Percentiles rank a stretch among this genome's conserved stretches.
phyloP scores from a whole-genome alignment of 345 rosid genomes.

The Eucalyptus virginea region DNA sequence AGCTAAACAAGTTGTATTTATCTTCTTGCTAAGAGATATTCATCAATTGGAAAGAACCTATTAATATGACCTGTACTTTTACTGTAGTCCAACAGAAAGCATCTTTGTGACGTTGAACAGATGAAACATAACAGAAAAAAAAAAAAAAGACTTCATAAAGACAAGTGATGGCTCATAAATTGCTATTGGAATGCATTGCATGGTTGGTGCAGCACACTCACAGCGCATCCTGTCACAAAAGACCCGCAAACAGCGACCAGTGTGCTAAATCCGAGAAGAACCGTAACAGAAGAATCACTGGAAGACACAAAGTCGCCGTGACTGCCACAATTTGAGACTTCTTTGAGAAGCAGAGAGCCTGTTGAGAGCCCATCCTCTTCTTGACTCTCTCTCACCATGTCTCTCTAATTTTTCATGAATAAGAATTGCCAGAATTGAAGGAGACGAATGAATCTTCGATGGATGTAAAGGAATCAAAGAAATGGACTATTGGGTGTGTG shows the following conservation, averaged over 20 bases:
- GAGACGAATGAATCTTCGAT: background rate
- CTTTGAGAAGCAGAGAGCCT: background rate
- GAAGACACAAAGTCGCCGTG: background rate
- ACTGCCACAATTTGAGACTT: background rate
- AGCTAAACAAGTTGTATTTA: background rate
- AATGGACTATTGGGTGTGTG: background rate
- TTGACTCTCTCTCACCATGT: background rate
- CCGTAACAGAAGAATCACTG: constrained; percentile 1
- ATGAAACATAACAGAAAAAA: background rate
- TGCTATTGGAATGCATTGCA: background rate
- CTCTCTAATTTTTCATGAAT: background rate
- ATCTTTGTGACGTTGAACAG: background rate
- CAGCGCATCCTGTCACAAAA: constrained; percentile 12
- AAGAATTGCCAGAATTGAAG: background rate
- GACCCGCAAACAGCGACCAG: constrained; percentile 26
- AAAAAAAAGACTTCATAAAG: background rate
- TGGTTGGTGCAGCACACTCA: constrained; percentile 2
- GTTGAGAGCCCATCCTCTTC: background rate
- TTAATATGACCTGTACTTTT: too few species aligned
- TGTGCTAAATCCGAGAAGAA: constrained; percentile 23
- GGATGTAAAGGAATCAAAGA: background rate
- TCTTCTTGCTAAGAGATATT: background rate
- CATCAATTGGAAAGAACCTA: background rate
- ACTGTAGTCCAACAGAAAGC: background rate
- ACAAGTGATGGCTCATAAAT: background rate